phyloP scores from a whole-genome alignment of 352 stramenopile species.

The Phytopythium aichiense region DNA sequence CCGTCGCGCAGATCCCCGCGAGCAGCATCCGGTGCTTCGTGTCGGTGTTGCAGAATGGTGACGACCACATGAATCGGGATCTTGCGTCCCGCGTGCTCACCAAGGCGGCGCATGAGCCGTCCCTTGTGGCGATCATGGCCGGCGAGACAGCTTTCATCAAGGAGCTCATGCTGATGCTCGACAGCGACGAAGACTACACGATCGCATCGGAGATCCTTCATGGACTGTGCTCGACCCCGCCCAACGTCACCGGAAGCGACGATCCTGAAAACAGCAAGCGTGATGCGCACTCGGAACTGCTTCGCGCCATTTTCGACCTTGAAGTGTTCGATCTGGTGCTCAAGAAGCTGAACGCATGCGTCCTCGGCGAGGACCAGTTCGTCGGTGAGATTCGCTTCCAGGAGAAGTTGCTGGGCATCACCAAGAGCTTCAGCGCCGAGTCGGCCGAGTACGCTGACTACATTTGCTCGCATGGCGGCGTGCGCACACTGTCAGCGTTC shows the following conservation, averaged over 20 bases:
- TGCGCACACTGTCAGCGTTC: constrained; percentile 54
- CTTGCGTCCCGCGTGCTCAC: constrained; percentile 67
- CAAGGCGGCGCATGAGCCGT: constrained; percentile 55
- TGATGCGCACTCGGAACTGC: constrained; percentile 35
- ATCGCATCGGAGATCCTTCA: constrained; percentile 74
- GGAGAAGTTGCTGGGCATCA: constrained; percentile 68
- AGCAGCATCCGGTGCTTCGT: constrained; percentile 60
- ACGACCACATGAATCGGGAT: constrained; percentile 65
- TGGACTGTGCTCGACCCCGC: constrained; percentile 52
- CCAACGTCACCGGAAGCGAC: constrained; percentile 12
- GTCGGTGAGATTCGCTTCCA: constrained; percentile 78
- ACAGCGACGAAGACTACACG: constrained; percentile 64
- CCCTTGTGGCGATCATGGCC: constrained; percentile 44
- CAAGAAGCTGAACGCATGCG: constrained; percentile 65
- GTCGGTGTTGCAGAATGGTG: constrained; percentile 47
- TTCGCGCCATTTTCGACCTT: constrained; percentile 58
- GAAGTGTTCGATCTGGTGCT: constrained; percentile 60
- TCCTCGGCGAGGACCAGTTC: constrained; percentile 62
- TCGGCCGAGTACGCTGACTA: constrained; percentile 52
- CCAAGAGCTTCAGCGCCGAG: constrained; percentile 67
- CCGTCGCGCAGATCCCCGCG: constrained; percentile 48
- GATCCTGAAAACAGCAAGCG: not conserved
- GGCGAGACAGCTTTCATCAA: constrained; percentile 60
- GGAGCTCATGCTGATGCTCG: constrained; percentile 69
- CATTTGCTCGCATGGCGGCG: constrained; percentile 51